Percentiles rank a stretch among this genome's conserved stretches.
Conservation (phyloP, 768 basidiomycete species). For the Mycena floridula region DNA sequence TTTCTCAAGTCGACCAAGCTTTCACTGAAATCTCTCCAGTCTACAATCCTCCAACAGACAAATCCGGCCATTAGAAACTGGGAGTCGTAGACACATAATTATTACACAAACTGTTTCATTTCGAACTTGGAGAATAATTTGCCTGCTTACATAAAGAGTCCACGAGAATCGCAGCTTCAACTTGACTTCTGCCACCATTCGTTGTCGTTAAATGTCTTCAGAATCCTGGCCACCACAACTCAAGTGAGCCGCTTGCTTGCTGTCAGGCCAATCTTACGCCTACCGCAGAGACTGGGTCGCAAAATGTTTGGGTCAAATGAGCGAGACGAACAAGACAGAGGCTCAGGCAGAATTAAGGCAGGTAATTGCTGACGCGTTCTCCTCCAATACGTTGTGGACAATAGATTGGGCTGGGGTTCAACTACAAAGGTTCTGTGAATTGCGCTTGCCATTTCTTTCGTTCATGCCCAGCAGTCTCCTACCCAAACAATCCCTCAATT, state of each 20-base stretch:
- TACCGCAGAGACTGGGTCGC: conserved; percentile 88
- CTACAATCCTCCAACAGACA: conserved; percentile 56
- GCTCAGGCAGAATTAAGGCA: conserved; percentile 93
- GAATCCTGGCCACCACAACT: conserved; percentile 79
- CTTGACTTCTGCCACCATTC: too few species aligned
- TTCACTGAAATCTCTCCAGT: conserved; percentile 26
- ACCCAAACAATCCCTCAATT: conserved; percentile 49
- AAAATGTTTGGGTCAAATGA: conserved; percentile 87
- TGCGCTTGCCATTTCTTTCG: conserved; percentile 5
- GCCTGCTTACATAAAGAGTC: too few species aligned
- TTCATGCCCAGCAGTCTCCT: conserved; percentile 38
- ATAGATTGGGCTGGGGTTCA: conserved; percentile 91
- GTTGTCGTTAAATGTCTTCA: conserved; percentile 69
- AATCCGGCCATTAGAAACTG: conserved; percentile 47
- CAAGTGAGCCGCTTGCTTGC: conserved; percentile 41
- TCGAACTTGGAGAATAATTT: too few species aligned
- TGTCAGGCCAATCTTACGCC: background rate
- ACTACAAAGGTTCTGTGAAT: conserved; percentile 66
- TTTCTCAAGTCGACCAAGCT: background rate
- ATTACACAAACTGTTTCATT: too few species aligned
- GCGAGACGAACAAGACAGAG: conserved; percentile 77
- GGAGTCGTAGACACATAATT: conserved; percentile 4
- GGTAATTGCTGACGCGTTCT: conserved; percentile 93
- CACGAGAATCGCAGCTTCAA: too few species aligned
- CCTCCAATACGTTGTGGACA: conserved; percentile 79